Evolutionary conservation across 1,284 basidiomycete species (phyloP), one percentile per base, ranked within the genome.

Genomic region (Austropuccinia psidii): DNA sequence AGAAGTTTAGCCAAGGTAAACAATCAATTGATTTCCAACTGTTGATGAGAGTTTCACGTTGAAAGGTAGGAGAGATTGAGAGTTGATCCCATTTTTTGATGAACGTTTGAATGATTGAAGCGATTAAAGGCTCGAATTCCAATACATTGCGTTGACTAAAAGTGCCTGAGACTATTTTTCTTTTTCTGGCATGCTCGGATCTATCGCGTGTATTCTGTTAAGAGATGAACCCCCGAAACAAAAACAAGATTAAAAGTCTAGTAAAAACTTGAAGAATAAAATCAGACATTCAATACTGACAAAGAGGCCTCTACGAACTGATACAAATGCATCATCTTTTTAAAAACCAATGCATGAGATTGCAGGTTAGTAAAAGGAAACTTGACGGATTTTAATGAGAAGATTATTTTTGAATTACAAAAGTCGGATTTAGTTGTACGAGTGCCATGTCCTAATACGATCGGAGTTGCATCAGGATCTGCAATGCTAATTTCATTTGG

Each of bases 161-260:
- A 75, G 92, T 89, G 81, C 92, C 87, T 1, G 90, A 88, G 47
- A 94, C 87, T 75, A 93, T 90, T 82, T 92, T 93, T 81, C 91
- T 87, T 82, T 93, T 93, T 70, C 91, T 87, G 0, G 91, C 85
- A 81, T 96, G 93, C 76, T 93, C 90, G 5, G 82, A 80, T 57
- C 92, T 85, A 78, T 88, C 87, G 57, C 92, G 87, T 1, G 91
- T 92, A 82, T 91, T 93, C 86, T 94, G 93, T 5, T 21, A 52
- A 24, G 15, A 31, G 24, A 27, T 31, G 13, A 60, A 61, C 4
- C 19, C 58, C 15, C 15, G 29, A 45, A 19, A 7, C 13, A 29
- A 31, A 13, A 41, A 24, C 43, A 17, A 75, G 61, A n/a, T n/a
- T n/a, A n/a, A n/a, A n/a, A 27, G 55, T 5, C 29, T 21, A 35